Evolutionary conservation across 176 grass and related monocot genomes (phyloP).

Genomic region (Tillandsia leiboldiana): DNA sequence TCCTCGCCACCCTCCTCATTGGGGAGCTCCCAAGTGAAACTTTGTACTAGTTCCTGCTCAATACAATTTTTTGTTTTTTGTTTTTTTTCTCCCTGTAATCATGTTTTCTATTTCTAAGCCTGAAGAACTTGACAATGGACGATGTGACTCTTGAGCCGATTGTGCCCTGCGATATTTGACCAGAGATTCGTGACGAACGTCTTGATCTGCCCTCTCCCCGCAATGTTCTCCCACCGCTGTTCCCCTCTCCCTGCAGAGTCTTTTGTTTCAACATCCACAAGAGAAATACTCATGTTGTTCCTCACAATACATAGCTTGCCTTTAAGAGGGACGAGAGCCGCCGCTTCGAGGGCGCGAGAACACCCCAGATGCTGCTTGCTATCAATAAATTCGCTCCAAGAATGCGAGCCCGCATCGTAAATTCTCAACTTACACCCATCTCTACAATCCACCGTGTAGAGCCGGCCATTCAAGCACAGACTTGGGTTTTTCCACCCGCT

Average conservation of each 20-base stretch:
- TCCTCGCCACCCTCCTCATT: too few species aligned
- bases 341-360: constrained; percentile 49
- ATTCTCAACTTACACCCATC: constrained; percentile 57
- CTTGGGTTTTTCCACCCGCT: constrained; percentile 67
- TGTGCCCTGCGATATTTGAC: constrained; percentile 39
- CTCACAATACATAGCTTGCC: constrained; percentile 60
- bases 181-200: constrained; percentile 44
- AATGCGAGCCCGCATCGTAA: constrained; percentile 33
- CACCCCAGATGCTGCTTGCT: constrained; percentile 52
- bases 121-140: constrained; percentile 83
- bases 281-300: constrained; percentile 68
- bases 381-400: constrained; percentile 37
- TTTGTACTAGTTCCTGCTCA: too few species aligned
- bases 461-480: constrained; percentile 33
- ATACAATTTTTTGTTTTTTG: too few species aligned
- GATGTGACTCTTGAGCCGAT: constrained; percentile 34
- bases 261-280: constrained; percentile 29
- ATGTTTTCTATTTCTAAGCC: constrained; percentile 23
- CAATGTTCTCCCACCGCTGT: constrained; percentile 44
- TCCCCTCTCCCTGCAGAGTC: constrained; percentile 3
- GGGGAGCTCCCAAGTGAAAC: too few species aligned
- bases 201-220: constrained; percentile 36
- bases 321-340: constrained; percentile 40
- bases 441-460: constrained; percentile 66
- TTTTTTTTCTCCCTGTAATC: too few species aligned